Base-by-base conservation (phyloP, 202 grass and related monocot species). In the Thinopyrum obtusiflorum region DNA sequence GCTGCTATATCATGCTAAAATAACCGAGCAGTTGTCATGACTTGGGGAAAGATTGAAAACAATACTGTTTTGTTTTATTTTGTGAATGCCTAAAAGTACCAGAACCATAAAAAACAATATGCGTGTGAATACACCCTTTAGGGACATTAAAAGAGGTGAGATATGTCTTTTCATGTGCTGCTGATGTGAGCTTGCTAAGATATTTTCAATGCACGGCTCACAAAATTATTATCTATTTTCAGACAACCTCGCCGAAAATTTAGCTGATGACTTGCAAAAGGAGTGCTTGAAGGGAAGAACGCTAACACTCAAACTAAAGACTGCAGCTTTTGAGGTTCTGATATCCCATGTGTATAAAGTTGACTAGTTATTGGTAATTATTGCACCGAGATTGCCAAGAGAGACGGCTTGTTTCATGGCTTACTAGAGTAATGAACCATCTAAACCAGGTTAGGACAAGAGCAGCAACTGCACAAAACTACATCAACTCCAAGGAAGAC, bases 261-360 rank as follows among this genome's bases (percentile, higher is more conserved):
- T 98, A 85, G 80, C 93, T 40, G 83, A 77, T 55, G 96, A 95
- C 84, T 83, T 98, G 90, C 91, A 91, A 86, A 98, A 94, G 88
- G 89, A 95, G 65, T 83, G 81, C 55, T 84, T 98, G 63, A 86
- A 85, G 78, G 96, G 91, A 65, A 91, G 85, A 81, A 98, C 88
- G 15, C 78, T 98, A 73, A 95, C 96, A 62, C 89, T 98, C n/a
- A 98, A 95, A 92, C 86, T 98, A 51, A 98, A 98, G 82, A 98
- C 96, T 82, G 78, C 91, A 84, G 85, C 90, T 69, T 98, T 95
- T 80, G 96, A 98, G 96, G 96, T 97, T 60, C 72, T 25, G 35
- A 57, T 69, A 68, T 76, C 70, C 23, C 85, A 55, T 55, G 82
- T 13, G 4, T 80, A 25, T 82, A 53, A 29, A 36, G 11, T 60